Base-by-base conservation (phyloP, 1,284 basidiomycete species). In the Puccinia novopanici region DNA sequence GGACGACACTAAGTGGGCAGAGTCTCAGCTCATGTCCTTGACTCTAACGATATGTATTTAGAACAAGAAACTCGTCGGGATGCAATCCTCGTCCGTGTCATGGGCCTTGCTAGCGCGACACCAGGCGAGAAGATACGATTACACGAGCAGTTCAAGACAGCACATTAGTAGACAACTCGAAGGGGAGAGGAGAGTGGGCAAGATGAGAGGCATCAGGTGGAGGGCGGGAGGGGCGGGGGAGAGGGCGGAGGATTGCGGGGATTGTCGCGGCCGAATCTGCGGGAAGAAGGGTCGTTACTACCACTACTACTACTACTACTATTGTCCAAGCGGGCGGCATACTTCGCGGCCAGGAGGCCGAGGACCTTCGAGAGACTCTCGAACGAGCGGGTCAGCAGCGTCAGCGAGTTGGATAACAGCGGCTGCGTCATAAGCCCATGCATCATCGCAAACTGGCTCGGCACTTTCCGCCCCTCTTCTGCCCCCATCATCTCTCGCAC, bases 371-470 rank as follows among this genome's bases (percentile, higher is more conserved):
- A 40, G 8, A 76, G 12, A 30, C 74, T 76, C 22, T 65, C 45
- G 30, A 65, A 52, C 17, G 74, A 65, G 22, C 74, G 59, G 24
- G 61, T 54, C 4, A 76, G 19, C 5, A 76, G 40, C 12, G 48
- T 63, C 22, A 45, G 10, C 30, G 74, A 76, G 30, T 65, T 61
- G 3, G 27, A n/a, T 2, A 76, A 22, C 10, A 67, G 12, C 0
- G 74, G 48, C 45, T 65, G 59, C 24, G 27, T 75, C 27, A 63
- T 27, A 3, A 76, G 48, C 19, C 61, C 15, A 48, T 65, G 27
- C 27, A 76, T 52, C 27, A 76, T 17, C 15, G 61, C 24, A 24
- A 76, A 76, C 61, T 76, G 74, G 27, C 30, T 67, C 15, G 74
- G 59, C 27, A 73, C 34, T 27, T 57, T 57, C 15, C 15, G n/a